A percentile compares a stretch with the other conserved stretches of the same genome.
Conservation (phyloP, 352 stramenopile species). For the Phytophthora aleatoria region DNA sequence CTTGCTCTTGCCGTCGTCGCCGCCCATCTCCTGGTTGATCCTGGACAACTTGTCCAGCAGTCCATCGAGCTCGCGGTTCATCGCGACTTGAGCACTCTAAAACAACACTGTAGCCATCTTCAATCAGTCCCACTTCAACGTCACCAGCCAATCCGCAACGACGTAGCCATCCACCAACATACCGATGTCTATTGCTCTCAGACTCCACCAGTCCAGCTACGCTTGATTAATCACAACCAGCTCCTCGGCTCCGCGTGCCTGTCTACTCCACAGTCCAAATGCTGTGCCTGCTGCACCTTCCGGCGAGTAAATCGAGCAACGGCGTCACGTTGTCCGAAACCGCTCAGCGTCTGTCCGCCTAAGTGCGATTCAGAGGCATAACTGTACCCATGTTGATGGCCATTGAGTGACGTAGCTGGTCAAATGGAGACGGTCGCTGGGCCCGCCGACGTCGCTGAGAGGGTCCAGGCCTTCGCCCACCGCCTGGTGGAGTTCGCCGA, state of each 20-base stretch:
- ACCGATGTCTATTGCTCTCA: constrained; percentile 7
- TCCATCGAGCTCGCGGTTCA: constrained; percentile 82
- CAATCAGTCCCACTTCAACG: constrained; percentile 34
- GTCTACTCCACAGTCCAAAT: neutral
- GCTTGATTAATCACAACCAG: constrained; percentile 2
- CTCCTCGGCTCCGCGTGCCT: neutral
- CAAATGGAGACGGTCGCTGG: constrained; percentile 6
- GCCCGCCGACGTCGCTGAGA: constrained; percentile 10
- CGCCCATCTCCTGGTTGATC: constrained; percentile 84
- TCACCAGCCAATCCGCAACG: constrained; percentile 27
- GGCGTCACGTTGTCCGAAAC: constrained; percentile 13
- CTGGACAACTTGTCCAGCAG: constrained; percentile 73
- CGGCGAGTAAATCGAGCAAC: constrained; percentile 23
- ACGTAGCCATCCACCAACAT: constrained; percentile 22
- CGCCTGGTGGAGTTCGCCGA: constrained; percentile 80
- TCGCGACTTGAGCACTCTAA: constrained; percentile 22
- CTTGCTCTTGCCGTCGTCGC: constrained; percentile 72
- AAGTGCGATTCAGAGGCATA: constrained; percentile 27
- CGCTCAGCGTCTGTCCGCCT: constrained; percentile 4
- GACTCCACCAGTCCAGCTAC: neutral
- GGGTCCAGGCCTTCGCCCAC: constrained; percentile 73
- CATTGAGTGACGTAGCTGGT: constrained; percentile 13
- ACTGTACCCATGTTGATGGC: constrained; percentile 13
- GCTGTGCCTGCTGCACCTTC: constrained; percentile 28
- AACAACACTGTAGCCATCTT: constrained; percentile 31